phyloP scores from a whole-genome alignment of 73 alveolate species.

The Uronychia binucleata region DNA sequence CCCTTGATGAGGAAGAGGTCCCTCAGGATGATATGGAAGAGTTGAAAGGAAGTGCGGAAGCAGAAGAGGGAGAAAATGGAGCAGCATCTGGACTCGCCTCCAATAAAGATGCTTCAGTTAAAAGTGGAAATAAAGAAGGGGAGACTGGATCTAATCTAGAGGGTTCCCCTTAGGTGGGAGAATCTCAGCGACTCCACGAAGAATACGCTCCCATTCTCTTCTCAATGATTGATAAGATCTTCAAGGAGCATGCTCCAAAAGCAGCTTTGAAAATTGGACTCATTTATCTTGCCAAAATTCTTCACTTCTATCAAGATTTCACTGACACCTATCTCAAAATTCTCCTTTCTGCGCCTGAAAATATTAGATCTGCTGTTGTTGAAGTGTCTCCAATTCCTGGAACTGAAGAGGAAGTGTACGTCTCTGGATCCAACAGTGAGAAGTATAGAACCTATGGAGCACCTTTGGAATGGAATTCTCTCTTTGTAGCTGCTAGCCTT shows the following conservation, averaged over 20 bases:
- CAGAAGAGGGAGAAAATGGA: conserved; percentile 11
- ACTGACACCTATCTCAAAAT: conserved; percentile 70
- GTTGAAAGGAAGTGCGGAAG: conserved; percentile 1
- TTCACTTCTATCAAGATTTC: conserved; percentile 72
- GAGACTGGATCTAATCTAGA: background rate
- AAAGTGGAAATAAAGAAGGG: background rate
- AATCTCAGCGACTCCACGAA: background rate
- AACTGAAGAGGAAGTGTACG: conserved; percentile 68
- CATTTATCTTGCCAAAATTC: conserved; percentile 79
- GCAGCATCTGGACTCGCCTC: background rate
- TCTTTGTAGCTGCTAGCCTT: conserved; percentile 74
- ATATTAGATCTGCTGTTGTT: conserved; percentile 70
- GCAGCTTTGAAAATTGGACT: conserved; percentile 75
- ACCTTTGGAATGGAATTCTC: conserved; percentile 83
- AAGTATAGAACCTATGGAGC: conserved; percentile 80
- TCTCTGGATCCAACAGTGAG: conserved; percentile 74
- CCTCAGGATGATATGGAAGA: conserved; percentile 7
- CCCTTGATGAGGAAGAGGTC: conserved; percentile 9
- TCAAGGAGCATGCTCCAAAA: conserved; percentile 54
- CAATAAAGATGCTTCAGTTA: background rate
- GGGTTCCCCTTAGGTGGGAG: background rate
- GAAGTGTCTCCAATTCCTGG: conserved; percentile 64
- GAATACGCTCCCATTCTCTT: conserved; percentile 43
- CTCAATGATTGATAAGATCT: conserved; percentile 46
- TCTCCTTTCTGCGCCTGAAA: conserved; percentile 67